phyloP scores from a whole-genome alignment of 176 grass and related monocot genomes.

The Otatea glauca region DNA sequence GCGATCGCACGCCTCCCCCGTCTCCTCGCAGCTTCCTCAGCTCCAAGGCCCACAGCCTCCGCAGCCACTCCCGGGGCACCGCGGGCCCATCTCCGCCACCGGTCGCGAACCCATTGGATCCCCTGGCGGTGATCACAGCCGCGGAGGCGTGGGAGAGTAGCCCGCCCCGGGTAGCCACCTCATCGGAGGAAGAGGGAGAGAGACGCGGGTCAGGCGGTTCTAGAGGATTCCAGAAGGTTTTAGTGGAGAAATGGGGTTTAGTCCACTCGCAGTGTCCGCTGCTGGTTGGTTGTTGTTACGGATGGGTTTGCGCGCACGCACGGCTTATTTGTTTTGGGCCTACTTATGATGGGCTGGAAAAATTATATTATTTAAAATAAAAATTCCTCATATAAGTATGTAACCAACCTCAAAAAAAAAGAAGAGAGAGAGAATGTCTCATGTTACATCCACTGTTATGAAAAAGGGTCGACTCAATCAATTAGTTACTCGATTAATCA shows the following conservation, averaged over 20 bases:
- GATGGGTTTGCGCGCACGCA: too few relatives aligned
- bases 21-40: constrained; percentile 35
- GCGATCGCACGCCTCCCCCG: not conserved
- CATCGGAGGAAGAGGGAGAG: constrained; percentile 21
- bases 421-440: too few relatives aligned
- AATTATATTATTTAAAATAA: too few relatives aligned
- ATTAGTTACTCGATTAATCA: too few relatives aligned
- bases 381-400: too few relatives aligned
- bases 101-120: constrained; percentile 49
- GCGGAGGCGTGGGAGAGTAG: constrained; percentile 39
- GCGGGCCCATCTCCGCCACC: constrained; percentile 6
- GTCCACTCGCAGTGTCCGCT: not conserved
- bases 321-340: too few relatives aligned
- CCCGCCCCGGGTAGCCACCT: constrained; percentile 44
- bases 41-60: constrained; percentile 56
- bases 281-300: too few relatives aligned
- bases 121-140: not conserved
- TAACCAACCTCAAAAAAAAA: too few relatives aligned
- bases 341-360: too few relatives aligned
- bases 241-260: not conserved
- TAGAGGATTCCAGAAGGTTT: constrained; percentile 35
- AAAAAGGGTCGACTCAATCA: too few relatives aligned
- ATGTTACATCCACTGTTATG: too few relatives aligned
- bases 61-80: constrained; percentile 53
- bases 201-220: not conserved